Base-by-base conservation (phyloP, 2,329 filamentous ascomycete species). In the Elsinoe perseae region DNA sequence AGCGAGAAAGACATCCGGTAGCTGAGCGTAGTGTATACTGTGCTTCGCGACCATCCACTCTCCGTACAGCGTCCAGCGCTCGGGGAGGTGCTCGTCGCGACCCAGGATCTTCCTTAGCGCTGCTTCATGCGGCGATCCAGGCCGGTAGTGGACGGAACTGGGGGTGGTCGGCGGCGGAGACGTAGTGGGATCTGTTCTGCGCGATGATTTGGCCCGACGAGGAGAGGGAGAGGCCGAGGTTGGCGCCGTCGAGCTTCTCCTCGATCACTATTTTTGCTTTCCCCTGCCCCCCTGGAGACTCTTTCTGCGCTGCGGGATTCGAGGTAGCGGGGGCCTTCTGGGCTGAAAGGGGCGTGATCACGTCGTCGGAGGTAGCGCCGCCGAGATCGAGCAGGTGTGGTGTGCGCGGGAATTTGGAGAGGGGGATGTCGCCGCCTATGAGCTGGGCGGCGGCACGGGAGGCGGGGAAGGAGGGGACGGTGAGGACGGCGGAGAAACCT, bases 171-270 rank as follows among this genome's bases (percentile, higher is more conserved):
- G 48, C 42, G 12, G 50, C 38, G 23, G 36, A 48, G 10, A 60
- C 30, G 18, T 56, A 56, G 25, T 57, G 58, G 7, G 42, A 55
- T 4, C 58, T 32, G 25, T 57, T 60, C 12, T 60, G 58, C 8
- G 57, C 52, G 23, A 23, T 28, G n/a, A 60, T 46, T 12, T 48
- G 16, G 12, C 23, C 34, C 3, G 25, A 28, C 2, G 20, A 30
- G 32, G 55, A 43, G 3, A 56, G 12, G 43, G 46, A 44, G 46
- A 60, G 44, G 34, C 58, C 58, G 4, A 60, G 36, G 30, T 60
- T 60, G 10, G 58, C 58, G n/a, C 58, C 58, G 20, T 60, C 58
- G 2, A 60, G 44, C 32, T 60, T 60, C 9, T 60, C 58, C 46
- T 60, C 58, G 12, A 54, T 40, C 1, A 27, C 30, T 3, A 58